These are phyloP conservation scores for Aleurites moluccanus DNA, from an alignment of 441 rosid species.

Conservation along the genomic window DNA sequence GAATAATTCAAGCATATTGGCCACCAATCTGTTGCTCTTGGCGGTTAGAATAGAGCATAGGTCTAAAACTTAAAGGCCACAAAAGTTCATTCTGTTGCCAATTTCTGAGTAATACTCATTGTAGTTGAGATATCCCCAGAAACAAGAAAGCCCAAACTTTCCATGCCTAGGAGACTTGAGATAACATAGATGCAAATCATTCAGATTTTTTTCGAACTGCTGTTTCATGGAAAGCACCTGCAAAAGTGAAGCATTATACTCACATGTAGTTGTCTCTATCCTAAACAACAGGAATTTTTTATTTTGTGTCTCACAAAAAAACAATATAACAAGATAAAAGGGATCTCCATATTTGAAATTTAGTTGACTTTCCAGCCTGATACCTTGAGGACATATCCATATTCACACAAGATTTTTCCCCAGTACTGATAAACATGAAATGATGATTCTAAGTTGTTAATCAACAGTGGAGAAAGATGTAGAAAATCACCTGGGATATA, in stretches of 20 bases:
- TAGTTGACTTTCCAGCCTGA: not conserved
- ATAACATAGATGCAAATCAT: constrained; percentile 70
- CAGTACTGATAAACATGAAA: too few relatives aligned
- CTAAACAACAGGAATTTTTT: not conserved
- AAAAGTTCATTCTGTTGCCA: constrained; percentile 31
- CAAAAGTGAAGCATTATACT: not conserved
- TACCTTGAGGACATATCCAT: not conserved
- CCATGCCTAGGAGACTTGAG: constrained; percentile 75
- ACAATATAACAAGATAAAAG: not conserved
- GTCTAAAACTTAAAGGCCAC: constrained; percentile 28
- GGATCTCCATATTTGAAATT: not conserved
- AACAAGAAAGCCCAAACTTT: constrained; percentile 61
- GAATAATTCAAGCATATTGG: constrained; percentile 1
- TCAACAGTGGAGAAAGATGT: constrained; percentile 10
- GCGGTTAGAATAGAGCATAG: not conserved
- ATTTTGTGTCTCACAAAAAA: not conserved
- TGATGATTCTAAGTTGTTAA: not conserved
- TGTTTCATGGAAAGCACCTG: constrained; percentile 69
- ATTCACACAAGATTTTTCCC: too few relatives aligned
- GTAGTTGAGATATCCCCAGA: constrained; percentile 84
- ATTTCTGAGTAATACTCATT: constrained; percentile 57
- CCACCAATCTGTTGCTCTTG: not conserved
- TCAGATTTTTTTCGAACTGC: constrained; percentile 63
- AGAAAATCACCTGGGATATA: constrained; percentile 59
- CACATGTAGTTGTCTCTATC: not conserved